Evolutionary conservation across 1,139 yeast species (phyloP), one percentile per base, ranked within the genome.

Genomic region (Yamadazyma diddensiae): DNA sequence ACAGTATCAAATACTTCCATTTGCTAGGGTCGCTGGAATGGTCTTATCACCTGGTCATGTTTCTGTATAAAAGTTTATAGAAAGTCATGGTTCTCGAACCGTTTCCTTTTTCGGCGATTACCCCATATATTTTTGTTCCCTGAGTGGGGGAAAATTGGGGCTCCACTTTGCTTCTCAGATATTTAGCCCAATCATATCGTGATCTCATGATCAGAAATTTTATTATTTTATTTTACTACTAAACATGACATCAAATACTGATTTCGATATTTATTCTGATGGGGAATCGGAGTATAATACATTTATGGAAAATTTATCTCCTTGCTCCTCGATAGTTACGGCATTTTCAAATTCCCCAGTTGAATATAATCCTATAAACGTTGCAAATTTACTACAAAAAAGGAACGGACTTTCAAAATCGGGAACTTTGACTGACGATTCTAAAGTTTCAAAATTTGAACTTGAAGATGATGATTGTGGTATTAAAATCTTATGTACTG

Each of bases 301-400:
- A 6, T 37, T 29, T 28, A 37, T 37, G 38, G 31, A 26, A 11
- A 30, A 26, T 22, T 32, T 50, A 16, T 39, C 46, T 13, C 55
- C 55, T 1, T 50, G 55, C 31, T 47, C 53, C 2, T 49, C 53
- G 15, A 35, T 29, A 6, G 12, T 13, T 2, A 45, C 49, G 5
- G 21, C 34, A 29, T 14, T 26, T 19, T 21, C 39, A 15, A 12
- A n/a, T 26, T 7, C 28, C 17, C 37, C 41, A 2, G 30, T 31
- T 10, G 37, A 29, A 10, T 41, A 34, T 18, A 34, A 40, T 23
- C 43, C 49, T 10, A 29, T 28, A 11, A 41, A 46, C 18, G 30
- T 38, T 24, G 33, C 35, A 21, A 36, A 36, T 32, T 30, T 41
- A 16, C 16, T 36, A 19, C 21, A 23, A n/a, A 32, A 34, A 15